phyloP scores from a whole-genome alignment of 31 red algal species.

The Porphyra umbilicalis region DNA sequence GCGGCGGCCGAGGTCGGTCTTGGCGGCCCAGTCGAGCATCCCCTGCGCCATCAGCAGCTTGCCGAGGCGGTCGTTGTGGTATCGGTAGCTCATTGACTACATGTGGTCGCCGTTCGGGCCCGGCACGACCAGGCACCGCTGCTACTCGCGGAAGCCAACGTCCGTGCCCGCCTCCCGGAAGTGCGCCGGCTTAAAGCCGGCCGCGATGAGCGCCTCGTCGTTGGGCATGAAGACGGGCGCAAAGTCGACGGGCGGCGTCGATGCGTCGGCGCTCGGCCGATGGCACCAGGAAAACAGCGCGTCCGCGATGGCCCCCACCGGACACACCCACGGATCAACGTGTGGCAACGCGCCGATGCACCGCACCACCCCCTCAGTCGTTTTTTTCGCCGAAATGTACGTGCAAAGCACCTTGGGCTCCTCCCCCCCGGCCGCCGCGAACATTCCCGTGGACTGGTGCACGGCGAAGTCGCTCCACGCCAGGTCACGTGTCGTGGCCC shows the following conservation, averaged over 20 bases:
- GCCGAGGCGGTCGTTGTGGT: no score
- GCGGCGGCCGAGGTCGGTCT: no score
- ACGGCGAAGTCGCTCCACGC: background rate
- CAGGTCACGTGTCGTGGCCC: background rate
- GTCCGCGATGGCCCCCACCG: no score
- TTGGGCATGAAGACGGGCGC: background rate
- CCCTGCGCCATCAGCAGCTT: no score
- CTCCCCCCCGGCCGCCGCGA: no score
- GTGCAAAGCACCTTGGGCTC: no score
- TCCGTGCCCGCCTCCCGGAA: background rate
- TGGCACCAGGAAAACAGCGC: no score
- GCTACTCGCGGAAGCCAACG: background rate
- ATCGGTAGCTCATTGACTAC: no score
- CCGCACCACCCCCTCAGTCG: background rate
- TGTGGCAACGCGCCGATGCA: background rate
- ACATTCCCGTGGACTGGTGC: background rate
- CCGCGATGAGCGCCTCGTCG: background rate
- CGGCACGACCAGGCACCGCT: no score
- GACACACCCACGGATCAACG: background rate
- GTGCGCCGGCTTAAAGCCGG: background rate
- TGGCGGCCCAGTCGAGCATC: no score
- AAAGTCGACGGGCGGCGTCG: background rate
- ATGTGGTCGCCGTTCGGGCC: no score
- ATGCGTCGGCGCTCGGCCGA: background rate
- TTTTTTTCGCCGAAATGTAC: background rate